These are phyloP conservation scores for Rubia peregrina DNA, from an alignment of 305 asterid genomes.

Conservation along the genomic window DNA sequence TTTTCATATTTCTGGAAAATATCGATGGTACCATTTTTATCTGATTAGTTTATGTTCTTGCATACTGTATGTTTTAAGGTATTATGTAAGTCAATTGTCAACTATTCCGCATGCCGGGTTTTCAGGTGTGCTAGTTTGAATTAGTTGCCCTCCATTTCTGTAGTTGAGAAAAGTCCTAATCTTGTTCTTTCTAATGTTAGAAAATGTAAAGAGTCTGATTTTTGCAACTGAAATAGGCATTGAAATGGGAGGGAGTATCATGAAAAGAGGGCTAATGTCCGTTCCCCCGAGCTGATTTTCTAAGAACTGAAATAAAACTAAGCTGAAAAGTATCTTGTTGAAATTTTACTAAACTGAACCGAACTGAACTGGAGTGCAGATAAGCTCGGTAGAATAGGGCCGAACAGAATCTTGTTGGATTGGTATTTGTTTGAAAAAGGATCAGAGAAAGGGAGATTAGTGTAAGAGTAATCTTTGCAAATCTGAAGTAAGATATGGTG, in stretches of 20 bases:
- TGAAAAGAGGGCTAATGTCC: neutral
- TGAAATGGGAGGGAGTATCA: neutral
- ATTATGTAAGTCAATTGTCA: conserved; percentile 2
- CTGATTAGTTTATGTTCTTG: conserved; percentile 9
- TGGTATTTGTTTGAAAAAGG: neutral
- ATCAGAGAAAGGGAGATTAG: conserved; percentile 9
- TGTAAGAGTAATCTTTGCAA: conserved; percentile 10
- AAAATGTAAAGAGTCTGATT: neutral
- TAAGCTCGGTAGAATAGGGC: too few species aligned
- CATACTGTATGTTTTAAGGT: neutral
- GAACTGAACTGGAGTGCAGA: too few species aligned
- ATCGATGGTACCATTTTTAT: neutral
- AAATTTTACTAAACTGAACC: too few species aligned
- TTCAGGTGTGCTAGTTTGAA: conserved; percentile 8
- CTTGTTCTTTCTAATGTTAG: neutral
- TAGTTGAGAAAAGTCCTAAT: neutral
- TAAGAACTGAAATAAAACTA: too few species aligned
- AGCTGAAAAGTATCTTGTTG: too few species aligned
- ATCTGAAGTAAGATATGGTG: conserved; percentile 11
- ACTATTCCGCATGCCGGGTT: conserved; percentile 11
- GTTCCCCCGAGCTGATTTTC: too few species aligned
- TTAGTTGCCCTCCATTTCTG: neutral
- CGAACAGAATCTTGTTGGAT: neutral
- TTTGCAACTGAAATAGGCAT: neutral
- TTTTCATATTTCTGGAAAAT: neutral